Percentiles rank a stretch among this genome's conserved stretches.
These are phyloP conservation scores for Stephanodiscus minutulus DNA, from an alignment of 108 stramenopile genomes.

Conservation along the genomic window DNA sequence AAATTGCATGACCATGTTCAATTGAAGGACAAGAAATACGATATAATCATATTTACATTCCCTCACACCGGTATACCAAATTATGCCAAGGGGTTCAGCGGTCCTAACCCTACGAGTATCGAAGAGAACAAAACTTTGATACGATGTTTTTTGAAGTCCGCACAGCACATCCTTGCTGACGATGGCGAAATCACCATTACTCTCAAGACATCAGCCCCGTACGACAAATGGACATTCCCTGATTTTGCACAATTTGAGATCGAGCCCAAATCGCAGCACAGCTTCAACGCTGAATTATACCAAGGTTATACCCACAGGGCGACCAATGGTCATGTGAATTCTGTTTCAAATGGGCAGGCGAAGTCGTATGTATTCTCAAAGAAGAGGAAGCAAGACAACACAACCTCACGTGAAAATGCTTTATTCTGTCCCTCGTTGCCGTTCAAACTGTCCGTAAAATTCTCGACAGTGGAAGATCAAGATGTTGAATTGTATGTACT, in stretches of 20 bases:
- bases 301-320: slow-evolving; percentile 18
- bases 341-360: slow-evolving; percentile 14
- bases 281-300: slow-evolving; percentile 10
- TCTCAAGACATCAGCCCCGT: slow-evolving; percentile 19
- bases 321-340: slow-evolving; percentile 14
- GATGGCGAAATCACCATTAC: slow-evolving; percentile 21
- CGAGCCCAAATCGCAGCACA: slow-evolving; percentile 13
- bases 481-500: slow-evolving; percentile 6
- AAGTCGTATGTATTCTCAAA: slow-evolving; percentile 20
- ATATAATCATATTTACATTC: slow-evolving; percentile 26
- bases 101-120: slow-evolving; percentile 16
- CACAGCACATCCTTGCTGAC: slow-evolving; percentile 7
- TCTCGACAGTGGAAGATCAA: background rate
- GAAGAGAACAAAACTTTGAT: slow-evolving; percentile 11
- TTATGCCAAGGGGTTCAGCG: slow-evolving; percentile 4
- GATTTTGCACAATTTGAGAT: slow-evolving; percentile 14
- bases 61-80: slow-evolving; percentile 22
- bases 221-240: slow-evolving; percentile 20
- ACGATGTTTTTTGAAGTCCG: slow-evolving; percentile 16
- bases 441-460: background rate
- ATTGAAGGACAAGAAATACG: slow-evolving; percentile 14
- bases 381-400: slow-evolving; percentile 16
- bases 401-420: background rate
- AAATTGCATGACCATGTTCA: slow-evolving; percentile 10
- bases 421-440: slow-evolving; percentile 2